These are phyloP conservation scores for Aspergillus quadricinctus DNA, from an alignment of 2,329 filamentous ascomycete species.

Conservation along the genomic window DNA sequence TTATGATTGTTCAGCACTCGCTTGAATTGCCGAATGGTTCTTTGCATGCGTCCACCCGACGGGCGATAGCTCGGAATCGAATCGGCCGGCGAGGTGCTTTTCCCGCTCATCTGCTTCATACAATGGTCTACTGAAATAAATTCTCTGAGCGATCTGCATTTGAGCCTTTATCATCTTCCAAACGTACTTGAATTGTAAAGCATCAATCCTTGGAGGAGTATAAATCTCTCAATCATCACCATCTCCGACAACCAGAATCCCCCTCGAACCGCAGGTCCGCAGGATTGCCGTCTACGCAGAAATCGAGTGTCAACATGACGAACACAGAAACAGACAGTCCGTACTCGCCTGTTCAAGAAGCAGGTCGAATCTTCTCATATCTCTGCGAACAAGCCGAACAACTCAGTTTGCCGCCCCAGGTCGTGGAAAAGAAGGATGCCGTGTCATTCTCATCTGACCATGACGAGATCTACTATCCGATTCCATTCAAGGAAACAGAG, in stretches of 20 bases:
- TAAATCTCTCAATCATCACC: not conserved
- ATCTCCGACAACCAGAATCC: not conserved
- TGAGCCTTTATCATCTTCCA: not conserved
- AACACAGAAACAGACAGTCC: constrained; percentile 7
- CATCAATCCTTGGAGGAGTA: not conserved
- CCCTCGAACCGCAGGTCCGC: not conserved
- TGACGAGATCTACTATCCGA: constrained; percentile 38
- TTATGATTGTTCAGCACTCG: not conserved
- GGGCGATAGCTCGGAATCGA: constrained; percentile 12
- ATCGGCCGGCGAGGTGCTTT: not conserved
- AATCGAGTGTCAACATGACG: constrained; percentile 11
- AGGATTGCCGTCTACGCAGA: not conserved
- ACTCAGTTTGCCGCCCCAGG: constrained; percentile 29
- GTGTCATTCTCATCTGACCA: constrained; percentile 35
- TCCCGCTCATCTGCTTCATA: not conserved
- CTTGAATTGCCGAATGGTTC: not conserved
- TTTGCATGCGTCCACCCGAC: constrained; percentile 11
- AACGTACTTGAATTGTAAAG: not conserved
- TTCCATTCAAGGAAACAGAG: constrained; percentile 51
- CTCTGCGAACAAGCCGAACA: constrained; percentile 34
- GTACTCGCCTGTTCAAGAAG: constrained; percentile 35
- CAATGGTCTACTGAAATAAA: not conserved
- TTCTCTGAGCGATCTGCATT: not conserved
- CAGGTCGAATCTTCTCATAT: constrained; percentile 33
- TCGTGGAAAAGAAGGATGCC: constrained; percentile 27